Base-by-base conservation (phyloP, 2,329 filamentous ascomycete species). In the Trichoderma sp. region DNA sequence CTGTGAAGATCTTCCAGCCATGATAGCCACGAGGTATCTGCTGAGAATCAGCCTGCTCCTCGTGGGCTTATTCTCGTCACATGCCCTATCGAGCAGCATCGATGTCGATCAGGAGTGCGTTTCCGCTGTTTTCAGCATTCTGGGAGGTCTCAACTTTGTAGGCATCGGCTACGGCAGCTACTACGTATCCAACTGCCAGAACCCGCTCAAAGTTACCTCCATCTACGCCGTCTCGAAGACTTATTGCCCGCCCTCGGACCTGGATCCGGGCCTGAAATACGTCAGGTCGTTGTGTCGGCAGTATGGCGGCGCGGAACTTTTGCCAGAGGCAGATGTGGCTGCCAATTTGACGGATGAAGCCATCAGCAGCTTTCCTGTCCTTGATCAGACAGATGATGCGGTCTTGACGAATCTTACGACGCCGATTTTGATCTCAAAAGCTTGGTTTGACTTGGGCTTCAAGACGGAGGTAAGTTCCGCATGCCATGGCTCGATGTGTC, bases 131-230 rank as follows among this genome's bases (percentile, higher is more conserved):
- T 61, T 51, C 21, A 26, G 58, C 44, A 61, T 61, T 7, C 5
- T 61, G 15, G 58, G 58, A 10, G 17, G 39, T 21, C 58, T 61
- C 58, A 51, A 44, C n/a, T 61, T 61, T 21, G 58, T 43, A 61
- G 58, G 58, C 10, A 21, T 61, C 5, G 58, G 58, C 24, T 61
- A 61, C 21, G 58, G 47, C 14, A 21, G 28, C 12, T 61, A 61
- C 24, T 61, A 61, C 6, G 51, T 61, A 30, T 47, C 34, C 12
- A 1, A 51, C 39, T 61, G 58, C 34, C 47, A 52, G 39, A 61
- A 61, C 10, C 58, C 58, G 3, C 47, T 61, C 10, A 61, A 61
- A 44, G 47, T 24, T 17, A 19, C 34, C 17, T 61, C 58, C 34
- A 28, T 21, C 58, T 52, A 61, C 24, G 58, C 58, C 47, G 51